Base-by-base conservation (phyloP, 2,329 filamentous ascomycete genomes). In the Fusarium pseudograminearum region DNA sequence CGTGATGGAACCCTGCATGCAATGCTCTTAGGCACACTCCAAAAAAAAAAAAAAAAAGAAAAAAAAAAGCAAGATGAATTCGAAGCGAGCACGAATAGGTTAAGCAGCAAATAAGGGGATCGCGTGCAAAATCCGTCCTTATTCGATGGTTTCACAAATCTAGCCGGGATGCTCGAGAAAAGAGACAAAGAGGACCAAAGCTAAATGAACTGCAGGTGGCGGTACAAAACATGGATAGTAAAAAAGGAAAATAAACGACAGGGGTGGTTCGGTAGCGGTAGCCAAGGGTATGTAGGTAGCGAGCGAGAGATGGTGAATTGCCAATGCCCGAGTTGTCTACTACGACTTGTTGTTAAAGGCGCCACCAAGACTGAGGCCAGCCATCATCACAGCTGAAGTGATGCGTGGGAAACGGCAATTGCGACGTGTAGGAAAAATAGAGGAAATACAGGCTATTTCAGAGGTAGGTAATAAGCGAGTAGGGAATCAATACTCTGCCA, bases 191-290 rank as follows among this genome's bases (percentile, higher is more conserved):
- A 56, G 47, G 33, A 41, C 46, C 44, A 38, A 46, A 46, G 50
- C 56, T 59, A 47, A 64, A 50, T 64, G 59, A 55, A 61, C 44
- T 36, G 24, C 33, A 40, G 33, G 33, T 51, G 48, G 33, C 48
- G 48, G 33, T 31, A 51, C 33, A 59, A 53, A 47, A 51, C 57
- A 54, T n/a, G 34, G 24, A 30, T 38, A 50, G 60, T 24, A 61
- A 61, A 70, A 70, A 40, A 69, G 61, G 63, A 57, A 69, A 65
- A 45, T 45, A 69, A 61, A 15, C 6, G 57, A 60, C 67, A 70
- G 67, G 67, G 67, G 63, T 52, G 47, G 41, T 50, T 70, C 62
- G 56, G 67, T 58, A 70, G 51, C 50, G 60, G 40, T 34, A 40
- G 50, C 38, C 57, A 63, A 61, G 63, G 63, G 42, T 28, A 28